Conservation (phyloP, 1,284 basidiomycete species). For the Polyporus tsugae region DNA sequence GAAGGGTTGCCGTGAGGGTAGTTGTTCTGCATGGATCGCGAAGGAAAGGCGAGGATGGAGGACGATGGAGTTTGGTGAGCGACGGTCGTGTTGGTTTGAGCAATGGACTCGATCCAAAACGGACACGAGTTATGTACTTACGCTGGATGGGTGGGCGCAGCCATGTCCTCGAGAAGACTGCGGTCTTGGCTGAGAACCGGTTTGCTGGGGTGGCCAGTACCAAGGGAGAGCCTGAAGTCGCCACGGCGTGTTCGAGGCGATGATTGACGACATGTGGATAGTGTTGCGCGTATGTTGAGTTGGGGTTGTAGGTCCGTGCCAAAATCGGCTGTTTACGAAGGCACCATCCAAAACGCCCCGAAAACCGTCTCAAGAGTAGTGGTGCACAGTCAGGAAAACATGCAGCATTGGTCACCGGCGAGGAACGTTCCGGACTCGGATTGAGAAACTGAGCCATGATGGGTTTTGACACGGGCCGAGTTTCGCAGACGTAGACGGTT, state of each 20-base stretch:
- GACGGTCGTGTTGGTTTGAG: not conserved
- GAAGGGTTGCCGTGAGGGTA: not conserved
- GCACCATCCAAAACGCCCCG: not conserved
- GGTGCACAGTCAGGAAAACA: not conserved
- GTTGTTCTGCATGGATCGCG: not conserved
- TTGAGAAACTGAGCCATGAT: not conserved
- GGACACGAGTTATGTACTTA: not conserved
- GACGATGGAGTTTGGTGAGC: too few relatives aligned
- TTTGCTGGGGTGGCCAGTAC: not conserved
- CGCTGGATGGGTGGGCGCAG: not conserved
- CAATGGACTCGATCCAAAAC: not conserved
- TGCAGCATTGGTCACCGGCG: not conserved
- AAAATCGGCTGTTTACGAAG: not conserved
- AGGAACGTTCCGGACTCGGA: not conserved
- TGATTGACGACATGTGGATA: constrained; percentile 6
- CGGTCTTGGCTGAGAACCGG: constrained; percentile 4
- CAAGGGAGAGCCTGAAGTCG: not conserved
- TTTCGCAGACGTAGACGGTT: not conserved
- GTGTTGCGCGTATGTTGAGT: not conserved
- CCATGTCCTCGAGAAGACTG: constrained; percentile 3
- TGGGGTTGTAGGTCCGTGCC: not conserved
- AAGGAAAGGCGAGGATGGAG: not conserved
- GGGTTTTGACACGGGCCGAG: not conserved
- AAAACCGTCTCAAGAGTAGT: not conserved
- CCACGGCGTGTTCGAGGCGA: not conserved